phyloP scores from a whole-genome alignment of 2,329 filamentous ascomycete genomes.

The Colletotrichum salicis region DNA sequence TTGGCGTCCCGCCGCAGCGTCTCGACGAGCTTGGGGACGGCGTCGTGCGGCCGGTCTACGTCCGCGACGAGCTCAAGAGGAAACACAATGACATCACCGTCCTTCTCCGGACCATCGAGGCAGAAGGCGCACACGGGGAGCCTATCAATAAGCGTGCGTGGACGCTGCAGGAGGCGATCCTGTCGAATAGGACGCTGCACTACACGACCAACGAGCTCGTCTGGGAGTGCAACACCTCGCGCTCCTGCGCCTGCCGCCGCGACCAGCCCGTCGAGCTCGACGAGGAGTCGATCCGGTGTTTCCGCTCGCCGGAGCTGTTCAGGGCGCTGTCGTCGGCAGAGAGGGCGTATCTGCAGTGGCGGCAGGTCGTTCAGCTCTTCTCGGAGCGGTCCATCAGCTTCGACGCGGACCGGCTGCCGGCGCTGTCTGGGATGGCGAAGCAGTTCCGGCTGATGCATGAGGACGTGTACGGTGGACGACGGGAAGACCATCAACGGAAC shows the following conservation, averaged over 20 bases:
- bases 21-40: background rate
- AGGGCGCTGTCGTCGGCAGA: background rate
- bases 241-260: background rate
- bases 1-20: background rate
- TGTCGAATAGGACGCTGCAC: slow-evolving; percentile 37
- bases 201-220: slow-evolving; percentile 33
- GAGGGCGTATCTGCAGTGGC: background rate
- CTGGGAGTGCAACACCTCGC: slow-evolving; percentile 33
- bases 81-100: background rate
- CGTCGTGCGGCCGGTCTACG: background rate
- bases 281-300: background rate
- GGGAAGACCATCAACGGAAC: background rate
- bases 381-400: background rate
- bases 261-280: background rate
- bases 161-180: slow-evolving; percentile 38
- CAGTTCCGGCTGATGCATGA: background rate
- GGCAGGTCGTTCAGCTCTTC: background rate
- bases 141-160: slow-evolving; percentile 25
- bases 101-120: background rate
- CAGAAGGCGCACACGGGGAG: background rate
- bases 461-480: background rate
- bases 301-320: background rate
- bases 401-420: background rate
- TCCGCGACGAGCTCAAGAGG: background rate
- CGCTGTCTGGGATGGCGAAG: background rate